Base-by-base conservation (phyloP, 1,139 yeast species). In the Diutina catenulata region DNA sequence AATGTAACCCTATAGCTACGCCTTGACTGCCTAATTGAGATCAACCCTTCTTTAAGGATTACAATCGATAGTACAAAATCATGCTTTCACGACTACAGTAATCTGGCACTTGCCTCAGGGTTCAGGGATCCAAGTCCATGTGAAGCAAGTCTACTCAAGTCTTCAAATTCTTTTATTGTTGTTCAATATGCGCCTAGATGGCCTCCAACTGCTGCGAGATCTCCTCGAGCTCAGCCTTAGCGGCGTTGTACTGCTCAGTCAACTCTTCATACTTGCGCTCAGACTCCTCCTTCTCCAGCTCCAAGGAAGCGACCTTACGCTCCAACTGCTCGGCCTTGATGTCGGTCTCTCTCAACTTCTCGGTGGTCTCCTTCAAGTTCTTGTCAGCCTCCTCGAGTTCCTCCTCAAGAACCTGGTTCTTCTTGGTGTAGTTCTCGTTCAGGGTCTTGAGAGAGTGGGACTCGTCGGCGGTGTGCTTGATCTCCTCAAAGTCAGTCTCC, bases 301-400 rank as follows among this genome's bases (percentile, higher is more conserved):
- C 97, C 56, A 88, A 74, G 23, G 95, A 83, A 42, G 86, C 74
- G 44, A 91, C 94, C 68, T 83, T 86, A 68, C 95, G 84, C 67
- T 88, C 96, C 63, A 87, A 76, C 65, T 86, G 95, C 66, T 93
- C 98, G 47, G 94, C 94, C 69, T 87, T 86, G 67, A 93, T 79
- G 57, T 93, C 99, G 44, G 95, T 80, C 60, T 86, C 95, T 63
- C 96, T 86, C 60, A 88, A 75, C 70, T 87, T 86, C 56, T 81
- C 88, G 48, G 95, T 86, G 47, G 96, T 84, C 61, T 84, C 94
- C 65, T 87, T 83, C 70, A 87, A 74, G 69, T 83, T 82, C 59
- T 79, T 76, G 62, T 91, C 97, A 43, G 94, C 82, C 56, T 76
- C 82, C 67, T 91, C 99, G 57, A 91, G 73, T 60, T 88, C 95